Evolutionary conservation across 75 land plant genomes (phyloP), one percentile per base, ranked within the genome.

Genomic region (Sequoiadendron giganteum): DNA sequence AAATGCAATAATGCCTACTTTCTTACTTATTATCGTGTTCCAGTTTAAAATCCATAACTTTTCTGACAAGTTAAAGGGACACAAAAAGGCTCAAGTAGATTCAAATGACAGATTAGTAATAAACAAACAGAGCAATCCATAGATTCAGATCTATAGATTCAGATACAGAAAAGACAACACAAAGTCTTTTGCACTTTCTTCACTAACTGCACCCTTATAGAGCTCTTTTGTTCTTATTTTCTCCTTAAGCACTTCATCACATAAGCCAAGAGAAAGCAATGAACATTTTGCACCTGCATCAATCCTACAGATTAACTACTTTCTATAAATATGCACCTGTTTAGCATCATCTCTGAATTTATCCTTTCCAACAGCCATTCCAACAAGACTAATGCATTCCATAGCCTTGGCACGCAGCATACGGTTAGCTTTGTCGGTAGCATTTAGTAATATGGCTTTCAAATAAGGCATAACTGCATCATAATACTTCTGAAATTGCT

Each of bases 331-430:
- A 82, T 82, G 77, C 79, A 97, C 99, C 96, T 98, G 97, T 76
- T 98, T 98, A 42, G 99, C 99, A 93, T 98, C 99, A 81, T 95
- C 93, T 88, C 94, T 93, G 83, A 98, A 98, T 70, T 95, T 98
- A 28, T 98, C 99, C 88, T 98, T 98, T 43, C 99, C 99, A 84
- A 98, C 99, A 38, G 99, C 99, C 99, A 98, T 98, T 73, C 99
- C 99, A 49, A 98, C 99, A 85, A 98, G 90, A 89, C 99, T 98
- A 87, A 98, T 97, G 90, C 99, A 98, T 90, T 98, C 99, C 99
- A 98, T 98, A 38, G 99, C 91, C 87, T 98, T 98, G 32, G 99
- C 99, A 87, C 99, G 94, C 85, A 98, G 95, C 99, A 98, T 98
- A 61, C 99, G 94, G 85, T 95, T 95, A 58, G 95, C 88, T 88